Evolutionary conservation across 805 yeast genomes (phyloP).

Genomic region (Middelhovenomyces tepae): DNA sequence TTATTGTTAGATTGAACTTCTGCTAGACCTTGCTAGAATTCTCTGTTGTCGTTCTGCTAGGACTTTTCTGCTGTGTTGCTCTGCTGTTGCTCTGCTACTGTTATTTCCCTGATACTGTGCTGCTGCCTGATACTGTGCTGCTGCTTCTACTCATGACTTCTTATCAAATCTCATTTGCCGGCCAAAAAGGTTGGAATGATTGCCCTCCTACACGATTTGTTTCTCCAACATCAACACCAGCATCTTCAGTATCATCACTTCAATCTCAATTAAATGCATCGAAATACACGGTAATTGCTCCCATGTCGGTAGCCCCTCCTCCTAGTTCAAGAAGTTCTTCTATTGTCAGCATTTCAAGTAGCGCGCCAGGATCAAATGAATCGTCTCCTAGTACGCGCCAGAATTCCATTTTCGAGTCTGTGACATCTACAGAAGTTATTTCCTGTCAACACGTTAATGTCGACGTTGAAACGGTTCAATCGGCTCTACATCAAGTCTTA

Average conservation of each 20-base stretch:
- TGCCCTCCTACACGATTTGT: conserved; percentile 32
- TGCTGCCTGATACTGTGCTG: too few species aligned
- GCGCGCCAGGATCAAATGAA: conserved; percentile 22
- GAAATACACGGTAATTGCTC: neutral
- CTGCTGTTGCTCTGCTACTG: too few species aligned
- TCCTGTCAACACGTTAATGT: too few species aligned
- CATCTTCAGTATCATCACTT: neutral
- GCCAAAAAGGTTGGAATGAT: conserved; percentile 49
- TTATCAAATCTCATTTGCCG: conserved; percentile 13
- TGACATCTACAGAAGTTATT: conserved; percentile 5
- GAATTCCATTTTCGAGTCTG: conserved; percentile 7
- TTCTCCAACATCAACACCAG: conserved; percentile 8
- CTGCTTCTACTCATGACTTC: too few species aligned
- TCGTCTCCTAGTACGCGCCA: conserved; percentile 18
- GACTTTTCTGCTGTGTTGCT: too few species aligned
- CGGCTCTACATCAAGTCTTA: conserved; percentile 4
- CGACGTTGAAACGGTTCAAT: too few species aligned
- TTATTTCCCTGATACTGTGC: too few species aligned
- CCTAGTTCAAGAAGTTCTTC: conserved; percentile 2
- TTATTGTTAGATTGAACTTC: too few species aligned
- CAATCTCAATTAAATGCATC: neutral
- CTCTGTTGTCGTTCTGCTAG: too few species aligned
- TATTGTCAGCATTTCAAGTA: conserved; percentile 4
- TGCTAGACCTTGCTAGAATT: too few species aligned
- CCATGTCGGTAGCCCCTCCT: conserved; percentile 1